These are phyloP conservation scores for Lyophyllum semitale DNA, from an alignment of 768 basidiomycete species.

Conservation along the genomic window DNA sequence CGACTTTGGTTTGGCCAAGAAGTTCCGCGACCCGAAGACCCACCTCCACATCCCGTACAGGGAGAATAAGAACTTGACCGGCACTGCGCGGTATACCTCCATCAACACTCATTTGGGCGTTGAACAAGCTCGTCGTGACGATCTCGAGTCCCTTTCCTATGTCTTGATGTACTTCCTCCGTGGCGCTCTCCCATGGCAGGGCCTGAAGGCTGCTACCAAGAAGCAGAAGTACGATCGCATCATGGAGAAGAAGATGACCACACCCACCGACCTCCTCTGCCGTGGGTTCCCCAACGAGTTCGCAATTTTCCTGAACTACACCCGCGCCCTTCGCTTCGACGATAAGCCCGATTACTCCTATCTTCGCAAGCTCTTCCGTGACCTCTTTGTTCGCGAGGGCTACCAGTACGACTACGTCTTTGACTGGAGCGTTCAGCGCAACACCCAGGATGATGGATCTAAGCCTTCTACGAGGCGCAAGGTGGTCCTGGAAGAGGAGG, in stretches of 20 bases:
- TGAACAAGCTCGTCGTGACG: constrained; percentile 96
- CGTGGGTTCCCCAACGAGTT: constrained; percentile 99
- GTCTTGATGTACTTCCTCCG: constrained; percentile 99
- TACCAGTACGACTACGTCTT: constrained; percentile 99
- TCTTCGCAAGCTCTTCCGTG: constrained; percentile 98
- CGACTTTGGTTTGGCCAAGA: constrained; percentile 98
- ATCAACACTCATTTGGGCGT: constrained; percentile 99
- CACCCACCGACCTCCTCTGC: constrained; percentile 93
- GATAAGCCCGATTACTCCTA: constrained; percentile 99
- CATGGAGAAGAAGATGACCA: constrained; percentile 99
- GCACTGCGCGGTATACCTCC: constrained; percentile 97
- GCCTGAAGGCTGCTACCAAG: constrained; percentile 99
- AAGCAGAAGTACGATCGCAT: constrained; percentile 99
- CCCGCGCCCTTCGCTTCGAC: constrained; percentile 97
- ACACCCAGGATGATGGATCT: constrained; percentile 69
- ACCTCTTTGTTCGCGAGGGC: constrained; percentile 94
- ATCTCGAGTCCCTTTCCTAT: constrained; percentile 97
- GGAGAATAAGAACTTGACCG: constrained; percentile 99
- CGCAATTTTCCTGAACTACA: constrained; percentile 98
- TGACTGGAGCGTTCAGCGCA: constrained; percentile 93
- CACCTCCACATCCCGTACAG: constrained; percentile 99
- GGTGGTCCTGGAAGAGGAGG: constrained; percentile 84
- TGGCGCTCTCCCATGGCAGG: constrained; percentile 98
- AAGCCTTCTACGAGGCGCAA: constrained; percentile 71
- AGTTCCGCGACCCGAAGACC: constrained; percentile 99